These are phyloP conservation scores for Aureobasidium zeae DNA, from an alignment of 2,329 filamentous ascomycete genomes.

Conservation along the genomic window DNA sequence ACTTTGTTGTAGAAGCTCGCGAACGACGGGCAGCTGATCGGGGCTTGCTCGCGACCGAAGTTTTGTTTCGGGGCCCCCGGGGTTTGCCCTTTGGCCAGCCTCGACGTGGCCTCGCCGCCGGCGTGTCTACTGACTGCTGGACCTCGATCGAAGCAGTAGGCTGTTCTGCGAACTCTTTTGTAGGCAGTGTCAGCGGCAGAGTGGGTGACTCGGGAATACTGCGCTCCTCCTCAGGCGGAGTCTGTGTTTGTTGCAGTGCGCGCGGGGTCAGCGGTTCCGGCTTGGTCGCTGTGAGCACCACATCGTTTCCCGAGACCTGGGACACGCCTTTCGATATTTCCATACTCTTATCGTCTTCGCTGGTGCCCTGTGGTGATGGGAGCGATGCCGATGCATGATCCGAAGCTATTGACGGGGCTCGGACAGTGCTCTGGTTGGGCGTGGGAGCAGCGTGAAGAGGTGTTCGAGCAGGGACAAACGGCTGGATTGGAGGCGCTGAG, in stretches of 20 bases:
- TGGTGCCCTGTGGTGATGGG: constrained; percentile 14
- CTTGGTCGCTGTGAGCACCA: neutral
- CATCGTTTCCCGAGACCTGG: neutral
- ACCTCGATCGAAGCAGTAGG: neutral
- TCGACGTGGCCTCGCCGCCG: constrained; percentile 23
- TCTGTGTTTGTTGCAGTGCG: constrained; percentile 17
- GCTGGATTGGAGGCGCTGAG: neutral
- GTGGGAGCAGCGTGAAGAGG: neutral
- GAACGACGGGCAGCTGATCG: constrained; percentile 23
- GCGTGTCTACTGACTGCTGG: neutral
- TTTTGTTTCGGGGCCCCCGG: constrained; percentile 26
- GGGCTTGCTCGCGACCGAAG: constrained; percentile 40
- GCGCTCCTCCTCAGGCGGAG: constrained; percentile 18
- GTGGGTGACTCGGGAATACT: constrained; percentile 3
- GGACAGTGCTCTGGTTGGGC: neutral
- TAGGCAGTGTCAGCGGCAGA: constrained; percentile 15
- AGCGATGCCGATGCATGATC: constrained; percentile 9
- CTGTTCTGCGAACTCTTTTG: constrained; percentile 6
- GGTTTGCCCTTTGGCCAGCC: constrained; percentile 41
- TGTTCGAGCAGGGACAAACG: neutral
- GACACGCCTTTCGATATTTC: neutral
- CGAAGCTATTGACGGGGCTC: neutral
- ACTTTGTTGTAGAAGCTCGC: constrained; percentile 13
- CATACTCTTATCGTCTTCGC: constrained; percentile 14
- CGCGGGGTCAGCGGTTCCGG: constrained; percentile 1